Evolutionary conservation across 23 red algal genomes (phyloP).

Genomic region (Cyanidiococcus yangmingshanensis): DNA sequence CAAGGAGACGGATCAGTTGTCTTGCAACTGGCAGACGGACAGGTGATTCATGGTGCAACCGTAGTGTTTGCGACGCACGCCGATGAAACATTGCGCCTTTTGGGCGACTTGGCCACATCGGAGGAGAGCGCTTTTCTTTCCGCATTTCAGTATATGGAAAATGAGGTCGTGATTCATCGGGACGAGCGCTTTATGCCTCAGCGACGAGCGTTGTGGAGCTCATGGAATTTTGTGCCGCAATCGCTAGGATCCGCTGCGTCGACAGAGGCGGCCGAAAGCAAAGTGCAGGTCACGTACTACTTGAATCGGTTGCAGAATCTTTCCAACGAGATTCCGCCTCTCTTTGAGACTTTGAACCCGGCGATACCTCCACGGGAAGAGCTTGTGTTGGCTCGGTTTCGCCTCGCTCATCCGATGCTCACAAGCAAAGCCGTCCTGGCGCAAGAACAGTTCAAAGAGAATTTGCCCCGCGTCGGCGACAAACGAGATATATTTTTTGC

Average conservation of each 20-base stretch:
- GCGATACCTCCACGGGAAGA: slow-evolving; percentile 36
- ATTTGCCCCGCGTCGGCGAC: slow-evolving; percentile 40
- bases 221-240: slow-evolving; percentile 78
- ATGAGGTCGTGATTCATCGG: slow-evolving; percentile 51
- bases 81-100: slow-evolving; percentile 34
- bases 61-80: slow-evolving; percentile 88
- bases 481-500: slow-evolving; percentile 59
- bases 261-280: not conserved
- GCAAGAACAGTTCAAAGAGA: slow-evolving; percentile 36
- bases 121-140: slow-evolving; percentile 53
- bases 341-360: slow-evolving; percentile 95
- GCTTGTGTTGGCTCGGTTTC: slow-evolving; percentile 40
- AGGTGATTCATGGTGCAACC: not conserved
- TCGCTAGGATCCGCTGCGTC: not conserved
- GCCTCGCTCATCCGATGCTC: slow-evolving; percentile 72
- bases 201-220: slow-evolving; percentile 43
- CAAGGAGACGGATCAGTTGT: not conserved
- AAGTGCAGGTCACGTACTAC: slow-evolving; percentile 77
- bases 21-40: not conserved
- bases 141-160: slow-evolving; percentile 45
- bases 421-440: slow-evolving; percentile 36
- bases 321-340: slow-evolving; percentile 34
- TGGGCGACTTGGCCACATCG: slow-evolving; percentile 34
- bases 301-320: slow-evolving; percentile 83
- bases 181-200: slow-evolving; percentile 65